A percentile compares a stretch with the other conserved stretches of the same genome.
Conservation (phyloP, 176 grass and related monocot species). For the Chloris gayana region DNA sequence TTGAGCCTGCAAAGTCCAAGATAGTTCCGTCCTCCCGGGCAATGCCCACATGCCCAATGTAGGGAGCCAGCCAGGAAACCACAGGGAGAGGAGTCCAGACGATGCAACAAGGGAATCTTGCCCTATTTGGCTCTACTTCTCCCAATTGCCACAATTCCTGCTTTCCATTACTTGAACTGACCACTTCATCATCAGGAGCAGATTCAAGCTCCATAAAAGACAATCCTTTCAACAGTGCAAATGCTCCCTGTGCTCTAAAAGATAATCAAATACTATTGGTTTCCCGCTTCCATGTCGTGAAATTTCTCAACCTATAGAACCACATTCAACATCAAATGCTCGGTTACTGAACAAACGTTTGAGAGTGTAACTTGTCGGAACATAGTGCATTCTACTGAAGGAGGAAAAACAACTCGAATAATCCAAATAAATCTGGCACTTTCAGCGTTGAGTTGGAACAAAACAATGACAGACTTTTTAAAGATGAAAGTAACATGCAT, state of each 20-base stretch:
- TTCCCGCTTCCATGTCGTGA: constrained; percentile 23
- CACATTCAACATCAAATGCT: not conserved
- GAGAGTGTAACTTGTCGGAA: not conserved
- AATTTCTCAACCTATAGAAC: constrained; percentile 37
- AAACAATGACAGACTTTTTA: not conserved
- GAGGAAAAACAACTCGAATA: not conserved
- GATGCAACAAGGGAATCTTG: constrained; percentile 76
- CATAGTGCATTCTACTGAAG: not conserved
- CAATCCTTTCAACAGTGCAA: constrained; percentile 30
- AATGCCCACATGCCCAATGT: constrained; percentile 84
- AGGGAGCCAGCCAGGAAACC: constrained; percentile 81
- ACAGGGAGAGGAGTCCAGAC: constrained; percentile 80
- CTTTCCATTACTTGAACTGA: constrained; percentile 31
- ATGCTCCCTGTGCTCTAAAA: constrained; percentile 24
- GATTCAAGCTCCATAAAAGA: constrained; percentile 61
- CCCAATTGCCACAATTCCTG: constrained; percentile 50
- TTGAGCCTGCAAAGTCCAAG: constrained; percentile 71
- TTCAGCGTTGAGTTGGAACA: not conserved
- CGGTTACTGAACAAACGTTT: not conserved
- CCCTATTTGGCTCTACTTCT: constrained; percentile 53
- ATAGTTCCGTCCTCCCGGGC: constrained; percentile 67
- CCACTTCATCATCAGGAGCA: constrained; percentile 24
- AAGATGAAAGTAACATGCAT: constrained; percentile 3
- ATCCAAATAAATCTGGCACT: not conserved
- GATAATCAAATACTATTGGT: not conserved